Percentiles rank a stretch among this genome's conserved stretches.
Evolutionary conservation across 2,329 filamentous ascomycete genomes (phyloP).

Genomic region (Aspergillus tanneri): DNA sequence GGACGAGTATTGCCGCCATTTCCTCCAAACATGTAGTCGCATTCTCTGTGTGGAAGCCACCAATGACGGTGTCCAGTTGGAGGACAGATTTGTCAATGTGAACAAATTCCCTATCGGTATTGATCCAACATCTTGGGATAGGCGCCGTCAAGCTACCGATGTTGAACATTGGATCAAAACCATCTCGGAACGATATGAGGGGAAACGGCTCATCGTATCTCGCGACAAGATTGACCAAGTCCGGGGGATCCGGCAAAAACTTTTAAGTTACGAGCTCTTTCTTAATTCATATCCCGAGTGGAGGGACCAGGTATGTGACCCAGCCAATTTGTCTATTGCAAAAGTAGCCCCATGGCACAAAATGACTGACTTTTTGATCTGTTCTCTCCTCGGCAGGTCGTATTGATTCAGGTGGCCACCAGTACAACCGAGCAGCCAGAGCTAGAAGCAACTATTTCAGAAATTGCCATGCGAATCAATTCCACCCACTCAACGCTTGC

Average conservation of each 20-base stretch:
- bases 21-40: constrained; percentile 91
- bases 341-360: neutral
- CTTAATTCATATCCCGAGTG: constrained; percentile 90
- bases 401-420: constrained; percentile 90
- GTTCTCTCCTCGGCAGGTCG: constrained; percentile 54
- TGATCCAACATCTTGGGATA: constrained; percentile 72
- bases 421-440: constrained; percentile 86
- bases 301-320: constrained; percentile 63
- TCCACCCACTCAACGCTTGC: constrained; percentile 85
- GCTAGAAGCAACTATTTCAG: constrained; percentile 81
- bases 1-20: constrained; percentile 88
- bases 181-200: constrained; percentile 79
- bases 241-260: constrained; percentile 87
- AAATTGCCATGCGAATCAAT: constrained; percentile 94
- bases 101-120: constrained; percentile 85
- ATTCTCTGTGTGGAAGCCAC: constrained; percentile 87
- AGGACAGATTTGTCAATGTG: constrained; percentile 91
- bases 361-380: neutral
- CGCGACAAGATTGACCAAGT: constrained; percentile 93
- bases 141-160: constrained; percentile 68
- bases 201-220: constrained; percentile 86
- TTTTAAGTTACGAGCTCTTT: constrained; percentile 88
- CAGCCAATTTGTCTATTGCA: neutral
- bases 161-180: constrained; percentile 76
- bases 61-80: constrained; percentile 81